Evolutionary conservation across 2,329 filamentous ascomycete species (phyloP).

Genomic region (Fusarium stilboides): DNA sequence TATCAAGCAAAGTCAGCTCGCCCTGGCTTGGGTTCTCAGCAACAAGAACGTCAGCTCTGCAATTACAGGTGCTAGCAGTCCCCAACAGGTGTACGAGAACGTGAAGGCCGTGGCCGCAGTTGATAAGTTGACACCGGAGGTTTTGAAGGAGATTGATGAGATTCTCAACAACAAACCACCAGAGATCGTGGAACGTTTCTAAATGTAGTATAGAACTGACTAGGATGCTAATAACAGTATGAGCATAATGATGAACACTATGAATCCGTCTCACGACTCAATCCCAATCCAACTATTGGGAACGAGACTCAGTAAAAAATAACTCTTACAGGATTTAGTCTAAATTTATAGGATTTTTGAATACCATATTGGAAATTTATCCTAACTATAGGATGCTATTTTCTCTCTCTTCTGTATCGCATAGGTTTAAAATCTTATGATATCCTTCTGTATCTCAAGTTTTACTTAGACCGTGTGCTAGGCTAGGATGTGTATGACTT

Average conservation of each 20-base stretch:
- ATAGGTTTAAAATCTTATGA: too few species aligned
- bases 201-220: neutral
- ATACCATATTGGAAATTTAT: too few species aligned
- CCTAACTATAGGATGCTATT: too few species aligned
- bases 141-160: slow-evolving; percentile 72
- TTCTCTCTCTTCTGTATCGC: too few species aligned
- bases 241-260: neutral
- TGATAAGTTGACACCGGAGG: slow-evolving; percentile 71
- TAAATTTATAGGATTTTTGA: too few species aligned
- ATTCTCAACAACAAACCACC: slow-evolving; percentile 72
- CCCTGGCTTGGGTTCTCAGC: slow-evolving; percentile 74
- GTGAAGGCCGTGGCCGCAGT: slow-evolving; percentile 66
- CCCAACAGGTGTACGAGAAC: slow-evolving; percentile 74
- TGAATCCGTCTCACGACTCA: too few species aligned
- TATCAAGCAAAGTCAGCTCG: slow-evolving; percentile 69
- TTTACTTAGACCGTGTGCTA: too few species aligned
- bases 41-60: slow-evolving; percentile 74
- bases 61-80: slow-evolving; percentile 72
- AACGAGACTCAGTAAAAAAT: too few species aligned
- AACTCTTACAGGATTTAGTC: too few species aligned
- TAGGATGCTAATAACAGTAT: neutral
- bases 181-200: slow-evolving; percentile 53
- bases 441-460: too few species aligned
- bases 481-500: neutral
- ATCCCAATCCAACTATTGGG: too few species aligned